phyloP scores from a whole-genome alignment of 2,329 filamentous ascomycete genomes.

The Cytospora piceae region DNA sequence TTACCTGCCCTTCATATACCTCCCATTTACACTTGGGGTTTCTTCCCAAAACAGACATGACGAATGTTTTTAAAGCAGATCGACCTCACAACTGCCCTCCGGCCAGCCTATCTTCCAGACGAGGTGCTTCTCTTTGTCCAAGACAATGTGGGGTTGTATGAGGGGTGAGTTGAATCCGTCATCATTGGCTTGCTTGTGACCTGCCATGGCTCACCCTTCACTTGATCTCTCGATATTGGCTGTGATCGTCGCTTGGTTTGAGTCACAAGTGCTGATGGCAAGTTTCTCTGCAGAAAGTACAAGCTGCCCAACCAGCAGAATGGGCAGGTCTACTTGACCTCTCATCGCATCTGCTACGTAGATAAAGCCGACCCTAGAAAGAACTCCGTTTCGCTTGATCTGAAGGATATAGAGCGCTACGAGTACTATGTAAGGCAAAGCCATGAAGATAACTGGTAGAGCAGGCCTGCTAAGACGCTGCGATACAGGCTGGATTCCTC shows the following conservation, averaged over 20 bases:
- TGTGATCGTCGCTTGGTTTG: neutral
- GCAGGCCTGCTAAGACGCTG: conserved; percentile 33
- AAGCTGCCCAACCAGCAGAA: conserved; percentile 94
- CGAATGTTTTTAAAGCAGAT: conserved; percentile 97
- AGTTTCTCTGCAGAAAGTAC: conserved; percentile 69
- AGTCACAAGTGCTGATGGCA: conserved; percentile 8
- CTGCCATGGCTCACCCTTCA: conserved; percentile 16
- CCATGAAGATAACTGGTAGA: neutral
- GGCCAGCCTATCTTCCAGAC: conserved; percentile 89
- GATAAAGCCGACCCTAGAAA: conserved; percentile 84
- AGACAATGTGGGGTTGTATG: conserved; percentile 95
- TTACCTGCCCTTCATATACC: neutral
- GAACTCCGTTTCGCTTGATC: conserved; percentile 80
- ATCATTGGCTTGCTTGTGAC: conserved; percentile 5
- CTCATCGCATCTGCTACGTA: conserved; percentile 93
- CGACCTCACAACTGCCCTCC: conserved; percentile 93
- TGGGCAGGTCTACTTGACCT: conserved; percentile 94
- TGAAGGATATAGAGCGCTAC: conserved; percentile 87
- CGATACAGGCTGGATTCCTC: conserved; percentile 76
- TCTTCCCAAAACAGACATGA: conserved; percentile 51
- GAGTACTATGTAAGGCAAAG: conserved; percentile 75
- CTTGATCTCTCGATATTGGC: conserved; percentile 27
- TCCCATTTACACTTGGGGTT: conserved; percentile 32
- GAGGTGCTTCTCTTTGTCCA: conserved; percentile 96
- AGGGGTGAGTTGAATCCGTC: conserved; percentile 69